Conservation (phyloP, 2,329 filamentous ascomycete genomes). For the Arthrobotrys conoides region DNA sequence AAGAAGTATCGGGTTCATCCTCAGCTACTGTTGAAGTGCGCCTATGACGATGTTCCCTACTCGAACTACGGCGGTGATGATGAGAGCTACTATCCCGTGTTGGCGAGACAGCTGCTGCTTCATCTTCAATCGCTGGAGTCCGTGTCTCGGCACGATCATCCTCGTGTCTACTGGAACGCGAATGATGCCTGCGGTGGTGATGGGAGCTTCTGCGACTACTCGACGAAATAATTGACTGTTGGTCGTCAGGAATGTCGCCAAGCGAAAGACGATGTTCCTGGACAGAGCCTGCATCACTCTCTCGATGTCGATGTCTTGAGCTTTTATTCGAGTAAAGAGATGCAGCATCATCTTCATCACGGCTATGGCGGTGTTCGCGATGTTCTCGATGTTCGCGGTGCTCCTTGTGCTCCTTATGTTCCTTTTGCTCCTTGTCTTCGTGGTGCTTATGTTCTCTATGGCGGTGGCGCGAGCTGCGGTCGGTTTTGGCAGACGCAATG, state of each 20-base stretch:
- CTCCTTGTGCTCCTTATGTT: slow-evolving; percentile 33
- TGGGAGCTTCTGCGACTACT: slow-evolving; percentile 52
- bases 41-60: slow-evolving; percentile 60
- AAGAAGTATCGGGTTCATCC: slow-evolving; percentile 57
- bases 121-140: slow-evolving; percentile 51
- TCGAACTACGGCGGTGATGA: slow-evolving; percentile 54
- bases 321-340: slow-evolving; percentile 51
- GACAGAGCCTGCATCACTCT: slow-evolving; percentile 36
- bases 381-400: neutral
- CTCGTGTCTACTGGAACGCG: slow-evolving; percentile 45
- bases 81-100: slow-evolving; percentile 55
- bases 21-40: slow-evolving; percentile 61
- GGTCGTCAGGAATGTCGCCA: slow-evolving; percentile 52
- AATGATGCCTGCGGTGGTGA: slow-evolving; percentile 54
- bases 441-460: slow-evolving; percentile 50
- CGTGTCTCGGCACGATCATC: slow-evolving; percentile 47
- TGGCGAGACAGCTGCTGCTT: slow-evolving; percentile 46
- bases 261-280: slow-evolving; percentile 52
- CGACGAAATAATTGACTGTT: slow-evolving; percentile 45
- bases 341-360: slow-evolving; percentile 45
- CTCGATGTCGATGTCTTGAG: slow-evolving; percentile 49
- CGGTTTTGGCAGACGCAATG: slow-evolving; percentile 43
- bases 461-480: slow-evolving; percentile 49
- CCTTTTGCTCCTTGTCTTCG: slow-evolving; percentile 34
- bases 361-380: slow-evolving; percentile 20